A percentile compares a stretch with the other conserved stretches of the same genome.
phyloP scores from a whole-genome alignment of 805 yeast genomes.

The Ascoidea tarda region DNA sequence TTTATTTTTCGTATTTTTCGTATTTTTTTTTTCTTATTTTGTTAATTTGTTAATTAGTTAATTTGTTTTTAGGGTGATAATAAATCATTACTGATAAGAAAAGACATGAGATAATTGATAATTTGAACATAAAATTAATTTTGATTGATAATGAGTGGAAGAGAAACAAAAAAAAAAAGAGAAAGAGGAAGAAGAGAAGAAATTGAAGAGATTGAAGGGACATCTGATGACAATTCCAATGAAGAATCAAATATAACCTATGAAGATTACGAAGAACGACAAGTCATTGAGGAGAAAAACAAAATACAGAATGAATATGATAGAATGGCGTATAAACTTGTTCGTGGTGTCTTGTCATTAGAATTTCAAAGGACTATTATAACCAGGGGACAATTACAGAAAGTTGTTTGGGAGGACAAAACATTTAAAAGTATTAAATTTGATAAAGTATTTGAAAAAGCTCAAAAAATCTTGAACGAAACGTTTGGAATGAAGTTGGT shows the following conservation, averaged over 20 bases:
- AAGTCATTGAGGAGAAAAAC: too few relatives aligned
- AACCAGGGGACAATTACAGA: conserved; percentile 6
- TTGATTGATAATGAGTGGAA: background rate
- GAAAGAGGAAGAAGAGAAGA: background rate
- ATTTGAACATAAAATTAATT: too few relatives aligned
- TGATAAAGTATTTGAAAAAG: conserved; percentile 6
- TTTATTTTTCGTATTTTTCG: too few relatives aligned
- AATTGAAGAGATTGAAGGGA: background rate
- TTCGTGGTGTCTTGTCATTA: conserved; percentile 7
- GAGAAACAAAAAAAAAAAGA: background rate
- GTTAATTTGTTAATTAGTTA: too few relatives aligned
- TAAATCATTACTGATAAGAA: too few relatives aligned
- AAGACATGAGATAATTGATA: too few relatives aligned
- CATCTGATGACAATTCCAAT: too few relatives aligned
- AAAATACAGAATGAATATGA: too few relatives aligned
- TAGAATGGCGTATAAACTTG: conserved; percentile 8
- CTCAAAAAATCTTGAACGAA: conserved; percentile 3
- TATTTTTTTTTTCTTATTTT: too few relatives aligned
- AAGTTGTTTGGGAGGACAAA: conserved; percentile 7
- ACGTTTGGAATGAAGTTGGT: conserved; percentile 5
- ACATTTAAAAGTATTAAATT: conserved; percentile 5
- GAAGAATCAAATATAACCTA: too few relatives aligned
- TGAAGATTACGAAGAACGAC: too few relatives aligned
- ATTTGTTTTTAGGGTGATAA: too few relatives aligned
- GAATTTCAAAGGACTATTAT: conserved; percentile 6